These are phyloP conservation scores for Microstegium vimineum DNA, from an alignment of 176 grass and related monocot species.

Conservation along the genomic window DNA sequence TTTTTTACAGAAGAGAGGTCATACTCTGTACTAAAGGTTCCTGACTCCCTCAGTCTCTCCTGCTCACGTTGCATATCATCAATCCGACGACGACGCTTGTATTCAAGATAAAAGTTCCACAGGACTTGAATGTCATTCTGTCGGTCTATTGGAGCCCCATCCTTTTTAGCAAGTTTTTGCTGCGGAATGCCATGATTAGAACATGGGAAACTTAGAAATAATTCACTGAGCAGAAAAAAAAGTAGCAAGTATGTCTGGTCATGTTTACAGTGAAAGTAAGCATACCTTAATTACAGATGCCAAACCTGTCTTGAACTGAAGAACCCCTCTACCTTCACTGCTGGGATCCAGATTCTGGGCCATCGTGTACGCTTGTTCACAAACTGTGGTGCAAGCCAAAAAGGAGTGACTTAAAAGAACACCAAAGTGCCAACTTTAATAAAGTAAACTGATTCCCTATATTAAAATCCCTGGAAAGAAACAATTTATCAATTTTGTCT, in stretches of 20 bases:
- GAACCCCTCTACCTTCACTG: slow-evolving; percentile 70
- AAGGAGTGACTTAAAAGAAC: not conserved
- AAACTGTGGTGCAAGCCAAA: slow-evolving; percentile 39
- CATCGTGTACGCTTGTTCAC: slow-evolving; percentile 82
- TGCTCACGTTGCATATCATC: slow-evolving; percentile 79
- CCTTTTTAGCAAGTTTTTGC: slow-evolving; percentile 86
- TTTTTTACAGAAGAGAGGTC: not conserved
- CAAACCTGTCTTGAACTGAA: slow-evolving; percentile 91
- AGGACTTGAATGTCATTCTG: slow-evolving; percentile 64
- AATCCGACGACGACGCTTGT: slow-evolving; percentile 59
- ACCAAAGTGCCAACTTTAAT: not conserved
- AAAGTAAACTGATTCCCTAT: not conserved
- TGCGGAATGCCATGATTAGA: slow-evolving; percentile 33
- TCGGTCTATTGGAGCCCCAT: slow-evolving; percentile 47
- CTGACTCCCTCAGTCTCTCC: slow-evolving; percentile 60
- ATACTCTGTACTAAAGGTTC: slow-evolving; percentile 80
- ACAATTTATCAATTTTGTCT: not conserved
- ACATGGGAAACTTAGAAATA: not conserved
- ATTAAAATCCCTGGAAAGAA: not conserved
- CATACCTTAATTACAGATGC: slow-evolving; percentile 81
- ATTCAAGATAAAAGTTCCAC: slow-evolving; percentile 73
- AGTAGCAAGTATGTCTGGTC: not conserved
- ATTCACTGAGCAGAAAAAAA: not conserved
- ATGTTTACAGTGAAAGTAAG: not conserved
- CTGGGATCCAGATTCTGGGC: slow-evolving; percentile 77